Conservation (phyloP, 2,329 filamentous ascomycete genomes). For the Aureobasidium vineae region DNA sequence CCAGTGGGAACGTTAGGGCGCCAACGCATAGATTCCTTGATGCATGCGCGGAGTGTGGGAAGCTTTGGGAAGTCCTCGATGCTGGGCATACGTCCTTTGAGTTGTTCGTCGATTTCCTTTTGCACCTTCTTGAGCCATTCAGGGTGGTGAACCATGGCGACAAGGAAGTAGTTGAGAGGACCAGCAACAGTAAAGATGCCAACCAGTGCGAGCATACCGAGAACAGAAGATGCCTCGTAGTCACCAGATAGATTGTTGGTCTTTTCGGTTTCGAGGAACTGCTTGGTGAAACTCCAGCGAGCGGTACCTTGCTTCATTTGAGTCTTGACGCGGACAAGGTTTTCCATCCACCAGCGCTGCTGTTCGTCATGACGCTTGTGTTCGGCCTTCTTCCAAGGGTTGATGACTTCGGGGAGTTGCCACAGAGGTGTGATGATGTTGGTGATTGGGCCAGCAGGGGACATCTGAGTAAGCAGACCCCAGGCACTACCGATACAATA, state of each 20-base stretch:
- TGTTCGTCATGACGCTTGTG: constrained; percentile 55
- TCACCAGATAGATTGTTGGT: constrained; percentile 39
- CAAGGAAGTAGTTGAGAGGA: constrained; percentile 33
- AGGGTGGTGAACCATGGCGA: constrained; percentile 51
- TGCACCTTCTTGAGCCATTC: constrained; percentile 50
- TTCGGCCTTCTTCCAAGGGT: constrained; percentile 56
- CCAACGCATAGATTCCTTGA: constrained; percentile 43
- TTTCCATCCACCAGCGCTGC: constrained; percentile 54
- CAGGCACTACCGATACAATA: constrained; percentile 54
- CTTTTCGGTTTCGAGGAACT: constrained; percentile 46
- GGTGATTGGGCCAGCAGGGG: constrained; percentile 57
- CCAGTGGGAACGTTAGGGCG: constrained; percentile 56
- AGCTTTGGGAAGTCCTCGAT: constrained; percentile 41
- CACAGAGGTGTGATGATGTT: constrained; percentile 57
- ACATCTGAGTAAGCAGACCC: constrained; percentile 59
- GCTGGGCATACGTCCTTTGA: constrained; percentile 46
- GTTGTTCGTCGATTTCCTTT: constrained; percentile 48
- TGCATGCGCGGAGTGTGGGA: constrained; percentile 37
- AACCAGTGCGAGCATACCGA: constrained; percentile 41
- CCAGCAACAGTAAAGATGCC: constrained; percentile 40
- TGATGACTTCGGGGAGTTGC: constrained; percentile 52
- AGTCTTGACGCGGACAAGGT: constrained; percentile 40
- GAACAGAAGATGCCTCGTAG: constrained; percentile 38
- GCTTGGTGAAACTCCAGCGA: constrained; percentile 44
- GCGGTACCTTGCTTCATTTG: constrained; percentile 46